Evolutionary conservation across 495 filamentous ascomycete species (phyloP).

Genomic region (Talaromyces ruber): DNA sequence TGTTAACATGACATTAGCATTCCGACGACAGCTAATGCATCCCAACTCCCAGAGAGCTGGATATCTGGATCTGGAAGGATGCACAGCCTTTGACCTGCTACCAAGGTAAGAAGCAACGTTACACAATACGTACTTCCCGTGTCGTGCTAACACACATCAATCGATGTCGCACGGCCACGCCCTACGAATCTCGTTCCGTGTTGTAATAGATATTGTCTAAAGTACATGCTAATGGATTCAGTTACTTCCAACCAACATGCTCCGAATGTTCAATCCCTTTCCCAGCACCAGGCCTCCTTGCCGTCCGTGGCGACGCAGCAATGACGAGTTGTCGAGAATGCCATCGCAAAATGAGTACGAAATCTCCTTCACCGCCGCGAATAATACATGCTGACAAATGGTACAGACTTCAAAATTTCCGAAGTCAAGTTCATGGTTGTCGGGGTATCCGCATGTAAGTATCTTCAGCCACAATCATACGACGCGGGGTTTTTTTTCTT

Average conservation of each 20-base stretch:
- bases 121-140: neutral
- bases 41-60: slow-evolving; percentile 67
- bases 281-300: slow-evolving; percentile 52
- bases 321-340: slow-evolving; percentile 76
- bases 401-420: slow-evolving; percentile 58
- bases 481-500: neutral
- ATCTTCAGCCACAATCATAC: neutral
- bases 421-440: slow-evolving; percentile 75
- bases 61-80: slow-evolving; percentile 75
- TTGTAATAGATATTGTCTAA: neutral
- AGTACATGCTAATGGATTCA: slow-evolving; percentile 16
- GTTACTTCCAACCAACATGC: slow-evolving; percentile 78
- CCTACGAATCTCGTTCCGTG: neutral
- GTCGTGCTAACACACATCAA: neutral
- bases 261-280: slow-evolving; percentile 65
- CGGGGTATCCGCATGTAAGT: slow-evolving; percentile 42
- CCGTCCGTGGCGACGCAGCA: slow-evolving; percentile 67
- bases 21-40: slow-evolving; percentile 70
- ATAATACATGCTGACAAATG: neutral
- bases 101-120: slow-evolving; percentile 46
- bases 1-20: slow-evolving; percentile 32
- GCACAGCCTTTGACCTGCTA: slow-evolving; percentile 70
- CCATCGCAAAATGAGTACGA: slow-evolving; percentile 68
- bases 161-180: neutral
- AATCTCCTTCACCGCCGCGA: neutral